phyloP scores from a whole-genome alignment of 1,284 basidiomycete genomes.

The Heterobasidion annosum region DNA sequence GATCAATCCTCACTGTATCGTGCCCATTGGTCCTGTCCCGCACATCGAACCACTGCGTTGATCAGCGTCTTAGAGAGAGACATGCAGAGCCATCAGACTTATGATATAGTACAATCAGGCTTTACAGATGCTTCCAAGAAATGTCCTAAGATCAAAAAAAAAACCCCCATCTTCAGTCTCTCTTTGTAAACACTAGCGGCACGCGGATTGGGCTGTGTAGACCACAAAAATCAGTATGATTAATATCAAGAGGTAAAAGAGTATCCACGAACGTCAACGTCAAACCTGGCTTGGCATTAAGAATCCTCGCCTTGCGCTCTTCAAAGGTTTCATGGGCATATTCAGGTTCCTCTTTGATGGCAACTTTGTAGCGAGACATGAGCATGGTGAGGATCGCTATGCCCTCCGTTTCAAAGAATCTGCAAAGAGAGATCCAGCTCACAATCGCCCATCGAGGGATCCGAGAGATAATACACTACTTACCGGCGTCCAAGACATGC shows the following conservation, averaged over 20 bases:
- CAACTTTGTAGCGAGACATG: slow-evolving; percentile 36
- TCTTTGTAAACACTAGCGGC: slow-evolving; percentile 14
- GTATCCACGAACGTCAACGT: slow-evolving; percentile 29
- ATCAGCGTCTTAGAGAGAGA: background rate
- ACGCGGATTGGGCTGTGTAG: slow-evolving; percentile 10
- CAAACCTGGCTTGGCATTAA: slow-evolving; percentile 23
- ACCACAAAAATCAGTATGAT: background rate
- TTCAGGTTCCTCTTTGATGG: slow-evolving; percentile 39
- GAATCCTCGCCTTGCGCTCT: slow-evolving; percentile 30
- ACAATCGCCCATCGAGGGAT: background rate
- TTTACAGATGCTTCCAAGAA: too few relatives aligned
- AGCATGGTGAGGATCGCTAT: slow-evolving; percentile 39
- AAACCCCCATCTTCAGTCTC: slow-evolving; percentile 1
- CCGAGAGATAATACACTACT: slow-evolving; percentile 7
- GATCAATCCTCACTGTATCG: slow-evolving; percentile 54
- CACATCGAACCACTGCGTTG: slow-evolving; percentile 50
- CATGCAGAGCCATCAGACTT: background rate
- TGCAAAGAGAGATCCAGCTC: background rate
- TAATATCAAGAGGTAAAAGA: background rate
- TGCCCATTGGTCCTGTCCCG: slow-evolving; percentile 68
- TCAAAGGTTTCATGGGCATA: slow-evolving; percentile 37
- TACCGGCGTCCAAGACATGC: slow-evolving; percentile 45
- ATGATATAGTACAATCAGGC: background rate
- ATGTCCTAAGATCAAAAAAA: too few relatives aligned
- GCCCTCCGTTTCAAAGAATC: slow-evolving; percentile 21